phyloP scores from a whole-genome alignment of 257 asterid species.

The Ophiorrhiza pumila region DNA sequence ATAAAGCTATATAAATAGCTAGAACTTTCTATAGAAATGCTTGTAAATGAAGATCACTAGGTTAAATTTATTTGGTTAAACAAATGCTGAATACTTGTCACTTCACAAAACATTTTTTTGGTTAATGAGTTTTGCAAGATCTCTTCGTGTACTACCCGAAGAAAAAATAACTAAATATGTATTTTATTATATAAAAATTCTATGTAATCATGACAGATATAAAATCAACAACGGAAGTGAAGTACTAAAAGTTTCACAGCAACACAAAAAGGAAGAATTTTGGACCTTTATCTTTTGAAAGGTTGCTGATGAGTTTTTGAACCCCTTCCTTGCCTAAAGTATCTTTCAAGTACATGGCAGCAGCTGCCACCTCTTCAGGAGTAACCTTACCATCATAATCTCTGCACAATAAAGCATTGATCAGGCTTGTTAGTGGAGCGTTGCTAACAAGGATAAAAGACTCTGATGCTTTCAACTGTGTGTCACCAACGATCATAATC shows the following conservation, averaged over 20 bases:
- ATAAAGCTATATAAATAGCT: background rate
- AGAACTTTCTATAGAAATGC: background rate
- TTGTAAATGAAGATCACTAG: background rate
- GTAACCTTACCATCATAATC: conserved; percentile 87
- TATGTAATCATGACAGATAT: background rate
- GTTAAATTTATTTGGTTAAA: background rate
- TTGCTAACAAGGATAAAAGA: background rate
- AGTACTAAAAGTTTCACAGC: background rate
- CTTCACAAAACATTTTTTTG: no score
- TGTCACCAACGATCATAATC: background rate
- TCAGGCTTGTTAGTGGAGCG: background rate
- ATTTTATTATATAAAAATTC: background rate
- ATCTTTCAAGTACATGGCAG: conserved; percentile 73
- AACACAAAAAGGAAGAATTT: background rate
- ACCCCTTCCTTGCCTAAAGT: conserved; percentile 81
- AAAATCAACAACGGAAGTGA: background rate
- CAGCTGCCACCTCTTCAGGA: conserved; percentile 85
- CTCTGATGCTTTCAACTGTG: background rate
- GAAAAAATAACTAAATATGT: background rate
- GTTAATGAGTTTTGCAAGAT: background rate
- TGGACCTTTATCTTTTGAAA: conserved; percentile 74
- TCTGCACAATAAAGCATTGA: conserved; percentile 29
- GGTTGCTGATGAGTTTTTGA: conserved; percentile 76
- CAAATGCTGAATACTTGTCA: background rate
- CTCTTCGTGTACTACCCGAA: background rate